Base-by-base conservation (phyloP, 768 basidiomycete genomes). In the Calocybe cyanea region DNA sequence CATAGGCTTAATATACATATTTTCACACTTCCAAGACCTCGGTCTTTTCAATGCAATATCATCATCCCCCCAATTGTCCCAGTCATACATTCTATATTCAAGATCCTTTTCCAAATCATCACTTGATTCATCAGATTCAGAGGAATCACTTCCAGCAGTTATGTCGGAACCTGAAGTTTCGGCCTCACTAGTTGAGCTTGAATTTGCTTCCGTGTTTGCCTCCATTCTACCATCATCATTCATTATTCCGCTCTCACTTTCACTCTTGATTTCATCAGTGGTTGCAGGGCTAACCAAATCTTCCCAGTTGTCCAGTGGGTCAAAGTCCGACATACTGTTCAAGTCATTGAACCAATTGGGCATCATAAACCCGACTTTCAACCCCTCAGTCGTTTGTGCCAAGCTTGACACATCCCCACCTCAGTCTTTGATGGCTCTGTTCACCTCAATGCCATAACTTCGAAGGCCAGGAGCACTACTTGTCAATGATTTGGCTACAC, bases 391-490 rank as follows among this genome's bases (percentile, higher is more conserved):
- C 13, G 35, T 48, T 1, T 32, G 5, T 0, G 9, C 46, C 1
- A 48, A 15, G 1, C 40, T 39, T 36, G 39, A n/a, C n/a, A n/a
- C 46, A 11, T 41, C 46, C n/a, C 41, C 11, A 7, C 41, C 28
- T 0, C 35, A 20, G 1, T 49, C 42, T 0, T n/a, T 44, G 7
- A 38, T 20, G 0, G 18, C 4, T n/a, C 43, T 11, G n/a, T 43
- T 31, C 1, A 49, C 31, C 1, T 19, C 10, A 14, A 46, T 13
- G n/a, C 38, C 33, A 38, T 42, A 25, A 10, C 33, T 14, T 31
- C 20, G 5, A 1, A 48, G 1, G 2, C 48, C 48, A 7, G 48
- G 48, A 2, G 42, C 41, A 5, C 32, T 38, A 7, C 20, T 38
- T 3, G 13, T 32, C 2, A 11, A 15, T 2, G 42, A 43, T 1